Evolutionary conservation across 139 green algal genomes (phyloP).

Genomic region (Micractinium sp.): DNA sequence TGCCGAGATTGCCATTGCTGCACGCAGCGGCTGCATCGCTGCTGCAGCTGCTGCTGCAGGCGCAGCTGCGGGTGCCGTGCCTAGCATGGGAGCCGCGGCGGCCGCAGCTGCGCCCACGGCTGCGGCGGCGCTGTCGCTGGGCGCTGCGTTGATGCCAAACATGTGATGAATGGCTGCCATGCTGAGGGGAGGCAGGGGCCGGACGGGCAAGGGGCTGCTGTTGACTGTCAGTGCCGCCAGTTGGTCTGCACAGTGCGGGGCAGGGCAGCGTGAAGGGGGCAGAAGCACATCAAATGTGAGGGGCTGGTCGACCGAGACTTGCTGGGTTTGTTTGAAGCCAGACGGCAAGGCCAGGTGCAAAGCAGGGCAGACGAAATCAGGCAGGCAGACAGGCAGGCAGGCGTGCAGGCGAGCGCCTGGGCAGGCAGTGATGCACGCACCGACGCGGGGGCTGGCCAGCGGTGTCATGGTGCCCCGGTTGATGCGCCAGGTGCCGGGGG

Average conservation of each 20-base stretch:
- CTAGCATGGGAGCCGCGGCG: no score
- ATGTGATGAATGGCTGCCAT: constrained; percentile 18
- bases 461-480: neutral
- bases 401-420: no score
- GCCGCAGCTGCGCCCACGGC: no score
- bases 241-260: neutral
- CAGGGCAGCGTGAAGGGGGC: no score
- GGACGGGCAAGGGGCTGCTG: neutral
- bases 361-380: neutral
- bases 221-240: neutral
- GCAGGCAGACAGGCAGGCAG: no score
- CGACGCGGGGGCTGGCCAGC: neutral
- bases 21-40: neutral
- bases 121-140: neutral
- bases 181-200: neutral
- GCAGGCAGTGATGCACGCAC: neutral
- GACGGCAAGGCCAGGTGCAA: no score
- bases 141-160: neutral
- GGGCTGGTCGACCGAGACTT: no score
- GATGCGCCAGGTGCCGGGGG: constrained; percentile 21
- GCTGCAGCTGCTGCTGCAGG: neutral
- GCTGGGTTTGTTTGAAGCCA: no score
- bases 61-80: neutral
- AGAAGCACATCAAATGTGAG: no score
- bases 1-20: neutral